Conservation (phyloP, 805 yeast species). For the Yarrowia sp. region DNA sequence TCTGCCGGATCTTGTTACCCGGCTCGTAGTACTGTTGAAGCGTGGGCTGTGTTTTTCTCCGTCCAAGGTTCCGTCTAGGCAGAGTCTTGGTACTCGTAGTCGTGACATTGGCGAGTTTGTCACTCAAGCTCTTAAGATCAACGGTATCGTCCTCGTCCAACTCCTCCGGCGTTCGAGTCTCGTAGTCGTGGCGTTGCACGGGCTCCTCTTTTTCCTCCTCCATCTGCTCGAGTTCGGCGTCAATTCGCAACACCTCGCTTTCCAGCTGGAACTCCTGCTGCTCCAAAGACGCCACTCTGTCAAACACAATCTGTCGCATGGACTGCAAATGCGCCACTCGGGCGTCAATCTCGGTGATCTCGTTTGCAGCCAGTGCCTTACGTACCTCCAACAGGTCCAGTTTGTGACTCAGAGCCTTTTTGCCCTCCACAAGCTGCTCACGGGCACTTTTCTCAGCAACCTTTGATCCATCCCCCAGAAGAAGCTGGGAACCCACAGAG, state of each 20-base stretch:
- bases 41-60: slow-evolving; percentile 64
- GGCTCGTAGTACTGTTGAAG: slow-evolving; percentile 68
- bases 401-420: slow-evolving; percentile 54
- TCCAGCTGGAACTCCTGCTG: slow-evolving; percentile 65
- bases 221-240: slow-evolving; percentile 38
- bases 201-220: slow-evolving; percentile 14
- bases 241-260: slow-evolving; percentile 45
- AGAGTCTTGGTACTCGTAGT: slow-evolving; percentile 11
- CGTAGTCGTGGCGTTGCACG: background rate
- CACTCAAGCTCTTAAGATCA: background rate
- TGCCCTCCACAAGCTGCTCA: slow-evolving; percentile 52
- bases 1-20: slow-evolving; percentile 60
- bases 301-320: slow-evolving; percentile 62
- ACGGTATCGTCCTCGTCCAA: slow-evolving; percentile 8
- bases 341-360: slow-evolving; percentile 67
- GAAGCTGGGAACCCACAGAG: slow-evolving; percentile 32
- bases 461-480: slow-evolving; percentile 43
- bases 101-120: background rate
- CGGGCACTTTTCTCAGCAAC: slow-evolving; percentile 44
- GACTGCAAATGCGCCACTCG: slow-evolving; percentile 60
- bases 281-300: slow-evolving; percentile 66
- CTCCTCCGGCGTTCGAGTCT: slow-evolving; percentile 29
- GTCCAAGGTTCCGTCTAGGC: slow-evolving; percentile 46
- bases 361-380: slow-evolving; percentile 68
- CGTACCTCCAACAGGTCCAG: slow-evolving; percentile 66